Evolutionary conservation across 2,329 filamentous ascomycete species (phyloP).

Genomic region (Paradendryphiella salina): DNA sequence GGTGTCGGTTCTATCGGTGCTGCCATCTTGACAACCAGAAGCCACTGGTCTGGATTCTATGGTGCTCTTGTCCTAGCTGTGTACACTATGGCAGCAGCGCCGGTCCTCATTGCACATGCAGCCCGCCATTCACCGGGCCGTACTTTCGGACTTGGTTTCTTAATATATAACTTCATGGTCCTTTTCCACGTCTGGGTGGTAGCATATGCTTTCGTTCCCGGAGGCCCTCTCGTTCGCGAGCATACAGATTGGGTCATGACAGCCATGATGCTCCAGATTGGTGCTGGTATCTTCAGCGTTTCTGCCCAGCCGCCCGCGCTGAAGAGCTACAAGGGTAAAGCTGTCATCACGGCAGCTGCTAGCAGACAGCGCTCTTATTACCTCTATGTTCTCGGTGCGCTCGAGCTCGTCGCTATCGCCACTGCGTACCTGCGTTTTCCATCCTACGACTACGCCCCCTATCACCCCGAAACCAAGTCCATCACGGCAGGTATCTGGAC

Average conservation of each 20-base stretch:
- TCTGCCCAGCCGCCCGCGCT: slow-evolving; percentile 55
- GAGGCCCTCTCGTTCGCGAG: slow-evolving; percentile 87
- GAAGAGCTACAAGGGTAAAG: slow-evolving; percentile 50
- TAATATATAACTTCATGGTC: slow-evolving; percentile 90
- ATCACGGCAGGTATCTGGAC: slow-evolving; percentile 98
- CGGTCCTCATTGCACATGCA: slow-evolving; percentile 74
- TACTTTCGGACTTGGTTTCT: slow-evolving; percentile 85
- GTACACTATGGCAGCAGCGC: slow-evolving; percentile 80
- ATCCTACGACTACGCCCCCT: slow-evolving; percentile 85
- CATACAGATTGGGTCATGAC: slow-evolving; percentile 96
- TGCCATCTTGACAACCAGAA: slow-evolving; percentile 72
- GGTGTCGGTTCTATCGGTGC: slow-evolving; percentile 79
- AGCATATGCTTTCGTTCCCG: slow-evolving; percentile 95
- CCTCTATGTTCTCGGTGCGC: slow-evolving; percentile 68
- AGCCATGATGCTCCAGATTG: slow-evolving; percentile 80
- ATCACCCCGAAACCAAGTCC: slow-evolving; percentile 83
- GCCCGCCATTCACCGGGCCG: slow-evolving; percentile 74
- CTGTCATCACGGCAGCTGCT: slow-evolving; percentile 52
- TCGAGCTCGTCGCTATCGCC: slow-evolving; percentile 79
- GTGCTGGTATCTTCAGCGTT: slow-evolving; percentile 77
- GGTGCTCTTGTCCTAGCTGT: slow-evolving; percentile 74
- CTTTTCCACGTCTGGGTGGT: slow-evolving; percentile 99
- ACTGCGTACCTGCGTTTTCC: slow-evolving; percentile 91
- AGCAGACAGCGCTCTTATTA: slow-evolving; percentile 66
- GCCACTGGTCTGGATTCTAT: slow-evolving; percentile 87